Base-by-base conservation (phyloP, 106 monocot species). In the Allium fistulosum region DNA sequence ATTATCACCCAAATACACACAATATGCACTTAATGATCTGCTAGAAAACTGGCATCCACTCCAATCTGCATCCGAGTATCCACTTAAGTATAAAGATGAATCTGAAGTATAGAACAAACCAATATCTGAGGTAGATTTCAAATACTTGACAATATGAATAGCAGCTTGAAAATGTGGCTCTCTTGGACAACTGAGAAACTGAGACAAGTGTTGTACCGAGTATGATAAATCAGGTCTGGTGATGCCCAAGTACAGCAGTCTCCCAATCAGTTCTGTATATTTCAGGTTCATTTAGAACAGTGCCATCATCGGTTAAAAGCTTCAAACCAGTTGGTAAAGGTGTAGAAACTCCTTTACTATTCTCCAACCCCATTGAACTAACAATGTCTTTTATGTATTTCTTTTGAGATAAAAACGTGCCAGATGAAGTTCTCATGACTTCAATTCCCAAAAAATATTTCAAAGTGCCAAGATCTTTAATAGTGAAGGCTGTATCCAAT, bases 361-460 rank as follows among this genome's bases (percentile, higher is more conserved):
- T 13, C 26, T 9, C 7, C 26, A 62, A 4, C 16, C 58, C 58
- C 11, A 17, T 62, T 4, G 26, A 22, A 8, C 7, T 7, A 0
- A 22, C 7, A 26, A 62, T 26, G 10, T 62, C 62, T 10, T 28
- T 2, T 22, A 13, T 28, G 13, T 62, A 62, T 17, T 62, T 13
- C 0, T 37, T 6, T 62, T 62, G 62, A 62, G 0, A 26, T 51
- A 53, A n/a, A 26, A 17, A 51, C 7, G 2, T 67, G 7, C 51
- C 51, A 26, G 51, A 11, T 7, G 10, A 28, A 3, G 67, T 52
- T 66, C 51, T 51, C 22, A 17, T 53, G 1, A 67, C 15, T 26
- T 67, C 51, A 9, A 51, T 67, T 8, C 51, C 49, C 16, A 67
- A 26, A 51, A 67, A 62, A 17, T 67, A 51, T 26, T 52, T n/a